Evolutionary conservation across 495 filamentous ascomycete genomes (phyloP).

Genomic region (Xylaria curta): DNA sequence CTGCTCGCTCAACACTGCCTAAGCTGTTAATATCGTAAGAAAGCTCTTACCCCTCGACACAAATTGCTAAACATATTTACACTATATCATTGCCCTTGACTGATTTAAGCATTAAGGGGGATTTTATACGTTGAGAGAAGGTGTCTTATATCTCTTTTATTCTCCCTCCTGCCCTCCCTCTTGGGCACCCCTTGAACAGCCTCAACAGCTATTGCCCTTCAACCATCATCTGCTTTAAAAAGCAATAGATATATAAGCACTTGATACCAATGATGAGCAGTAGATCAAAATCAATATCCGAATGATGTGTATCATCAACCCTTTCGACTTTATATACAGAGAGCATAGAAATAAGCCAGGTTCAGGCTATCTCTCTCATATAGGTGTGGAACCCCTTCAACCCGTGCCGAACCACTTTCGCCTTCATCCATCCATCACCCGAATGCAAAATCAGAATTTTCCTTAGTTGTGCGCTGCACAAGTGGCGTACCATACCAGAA

Average conservation of each 20-base stretch:
- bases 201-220: background rate
- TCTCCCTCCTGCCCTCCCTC: background rate
- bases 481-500: background rate
- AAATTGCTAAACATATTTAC: background rate
- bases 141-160: background rate
- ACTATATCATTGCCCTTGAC: background rate
- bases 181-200: background rate
- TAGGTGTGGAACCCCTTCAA: background rate
- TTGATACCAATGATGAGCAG: background rate
- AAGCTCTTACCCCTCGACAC: background rate
- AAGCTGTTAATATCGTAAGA: background rate
- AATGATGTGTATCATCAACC: background rate
- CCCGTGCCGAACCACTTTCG: background rate
- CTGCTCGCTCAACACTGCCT: background rate
- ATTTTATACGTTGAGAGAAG: background rate
- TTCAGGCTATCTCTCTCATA: background rate
- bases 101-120: background rate
- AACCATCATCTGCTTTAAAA: background rate
- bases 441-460: background rate
- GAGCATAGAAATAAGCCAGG: background rate
- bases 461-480: background rate
- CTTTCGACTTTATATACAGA: conserved; percentile 7
- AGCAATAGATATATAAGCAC: background rate
- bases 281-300: background rate
- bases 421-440: background rate